A percentile compares a stretch with the other conserved stretches of the same genome.
phyloP scores from a whole-genome alignment of 768 basidiomycete species.

The Collybiopsis luxurians region DNA sequence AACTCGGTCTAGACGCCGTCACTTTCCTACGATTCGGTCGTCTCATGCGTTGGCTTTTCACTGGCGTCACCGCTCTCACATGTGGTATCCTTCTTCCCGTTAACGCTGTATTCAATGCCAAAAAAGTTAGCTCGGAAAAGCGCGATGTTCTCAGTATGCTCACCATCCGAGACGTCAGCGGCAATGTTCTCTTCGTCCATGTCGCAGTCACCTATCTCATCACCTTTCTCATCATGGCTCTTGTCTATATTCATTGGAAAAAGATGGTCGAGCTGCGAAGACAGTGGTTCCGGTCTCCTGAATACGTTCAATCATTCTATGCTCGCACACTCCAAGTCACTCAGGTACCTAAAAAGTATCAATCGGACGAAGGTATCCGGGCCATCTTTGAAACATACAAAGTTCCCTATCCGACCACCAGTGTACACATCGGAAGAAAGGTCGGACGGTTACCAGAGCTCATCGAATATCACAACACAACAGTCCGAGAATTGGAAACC shows the following conservation, averaged over 20 bases:
- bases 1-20: constrained; percentile 91
- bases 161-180: constrained; percentile 81
- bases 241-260: constrained; percentile 73
- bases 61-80: constrained; percentile 55
- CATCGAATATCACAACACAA: constrained; percentile 88
- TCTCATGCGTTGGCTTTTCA: constrained; percentile 75
- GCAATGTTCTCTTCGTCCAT: constrained; percentile 76
- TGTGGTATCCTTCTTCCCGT: constrained; percentile 82
- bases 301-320: constrained; percentile 88
- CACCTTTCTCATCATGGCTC: constrained; percentile 67
- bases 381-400: constrained; percentile 70
- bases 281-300: constrained; percentile 87
- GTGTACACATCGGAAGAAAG: constrained; percentile 84
- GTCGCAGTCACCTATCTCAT: constrained; percentile 82
- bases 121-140: constrained; percentile 44
- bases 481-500: constrained; percentile 91
- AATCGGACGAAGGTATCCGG: constrained; percentile 82
- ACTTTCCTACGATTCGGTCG: constrained; percentile 90
- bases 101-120: constrained; percentile 82
- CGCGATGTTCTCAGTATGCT: constrained; percentile 74
- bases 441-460: constrained; percentile 88
- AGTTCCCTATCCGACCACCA: constrained; percentile 88
- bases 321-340: constrained; percentile 87
- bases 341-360: constrained; percentile 74
- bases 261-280: constrained; percentile 77